Base-by-base conservation (phyloP, 2,329 filamentous ascomycete species). In the Phaeosphaeria sp. region DNA sequence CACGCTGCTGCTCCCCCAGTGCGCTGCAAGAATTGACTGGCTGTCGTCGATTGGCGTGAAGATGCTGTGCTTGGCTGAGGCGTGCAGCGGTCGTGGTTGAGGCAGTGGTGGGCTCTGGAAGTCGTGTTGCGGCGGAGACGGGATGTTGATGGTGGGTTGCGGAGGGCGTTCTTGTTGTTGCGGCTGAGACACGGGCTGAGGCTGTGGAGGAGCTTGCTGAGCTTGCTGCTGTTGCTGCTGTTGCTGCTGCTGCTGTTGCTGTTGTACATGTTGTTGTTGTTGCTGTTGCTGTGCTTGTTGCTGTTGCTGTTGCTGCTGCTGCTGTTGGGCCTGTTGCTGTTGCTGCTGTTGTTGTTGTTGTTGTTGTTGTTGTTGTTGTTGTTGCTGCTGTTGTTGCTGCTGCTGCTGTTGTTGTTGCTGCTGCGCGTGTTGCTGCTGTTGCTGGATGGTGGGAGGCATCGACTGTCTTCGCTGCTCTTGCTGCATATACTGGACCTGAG, bases 1-100 rank as follows among this genome's bases (percentile, higher is more conserved):
- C 63, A 81, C 81, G 30, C 58, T 66, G 49, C 87, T 87, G 10
- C 87, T 71, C 23, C 80, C 81, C 81, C 81, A 89, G 74, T 97
- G 93, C 64, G 94, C 91, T 13, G 92, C 92, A 44, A 97, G 80
- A 57, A 97, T 89, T 1, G 93, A 97, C 49, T 91, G 87, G 68
- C 90, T 93, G 74, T 97, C 93, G 69, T 98, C 95, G 62, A 99
- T 96, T 0, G 95, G 95, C 0, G 95, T 99, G 74, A 98, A 98
- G 58, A 99, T 98, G 76, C 93, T 97, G 57, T 93, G 90, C 21
- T 90, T 89, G 75, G 93, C 93, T 33, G 83, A 78, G 33, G 80
- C 77, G 7, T 83, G 82, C 2, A 85, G 67, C 6, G 91, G 89
- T 69, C 89, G 90, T 1, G 90, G 89, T 62, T 91, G 80, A 65